These are phyloP conservation scores for Pleurotus pulmonarius DNA, from an alignment of 768 basidiomycete species.

Conservation along the genomic window DNA sequence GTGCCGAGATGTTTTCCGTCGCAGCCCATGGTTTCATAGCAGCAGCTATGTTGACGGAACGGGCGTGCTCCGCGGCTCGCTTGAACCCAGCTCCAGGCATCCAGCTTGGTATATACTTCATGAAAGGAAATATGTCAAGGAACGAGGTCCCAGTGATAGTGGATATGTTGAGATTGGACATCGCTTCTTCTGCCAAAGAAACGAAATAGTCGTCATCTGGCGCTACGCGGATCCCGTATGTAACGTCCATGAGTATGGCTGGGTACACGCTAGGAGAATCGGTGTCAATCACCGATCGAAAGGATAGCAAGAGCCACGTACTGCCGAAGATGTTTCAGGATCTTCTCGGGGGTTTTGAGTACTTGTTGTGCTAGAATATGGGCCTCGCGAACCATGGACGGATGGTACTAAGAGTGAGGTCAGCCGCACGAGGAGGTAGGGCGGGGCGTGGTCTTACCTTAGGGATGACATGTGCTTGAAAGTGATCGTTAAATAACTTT, in stretches of 20 bases:
- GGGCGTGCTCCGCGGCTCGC: slow-evolving; percentile 11
- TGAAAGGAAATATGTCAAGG: not conserved
- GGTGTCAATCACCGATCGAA: too few species aligned
- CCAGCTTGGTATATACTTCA: not conserved
- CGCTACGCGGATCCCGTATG: not conserved
- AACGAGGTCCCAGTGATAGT: not conserved
- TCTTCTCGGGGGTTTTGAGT: not conserved
- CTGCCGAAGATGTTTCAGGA: not conserved
- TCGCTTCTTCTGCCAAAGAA: not conserved
- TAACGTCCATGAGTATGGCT: not conserved
- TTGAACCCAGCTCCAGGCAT: slow-evolving; percentile 3
- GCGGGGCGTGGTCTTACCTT: not conserved
- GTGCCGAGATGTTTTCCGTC: slow-evolving; percentile 8
- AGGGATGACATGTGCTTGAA: not conserved
- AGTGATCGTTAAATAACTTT: not conserved
- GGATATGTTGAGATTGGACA: not conserved
- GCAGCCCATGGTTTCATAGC: slow-evolving; percentile 6
- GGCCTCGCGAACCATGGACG: not conserved
- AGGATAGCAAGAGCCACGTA: not conserved
- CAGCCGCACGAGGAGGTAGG: not conserved
- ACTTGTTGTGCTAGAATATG: not conserved
- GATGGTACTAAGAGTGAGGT: not conserved
- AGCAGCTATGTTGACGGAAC: not conserved
- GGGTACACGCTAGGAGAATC: not conserved
- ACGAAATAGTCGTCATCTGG: not conserved